Percentiles rank a stretch among this genome's conserved stretches.
Evolutionary conservation across 73 alveolate species (phyloP).

Genomic region (Tetrahymena thermophila): DNA sequence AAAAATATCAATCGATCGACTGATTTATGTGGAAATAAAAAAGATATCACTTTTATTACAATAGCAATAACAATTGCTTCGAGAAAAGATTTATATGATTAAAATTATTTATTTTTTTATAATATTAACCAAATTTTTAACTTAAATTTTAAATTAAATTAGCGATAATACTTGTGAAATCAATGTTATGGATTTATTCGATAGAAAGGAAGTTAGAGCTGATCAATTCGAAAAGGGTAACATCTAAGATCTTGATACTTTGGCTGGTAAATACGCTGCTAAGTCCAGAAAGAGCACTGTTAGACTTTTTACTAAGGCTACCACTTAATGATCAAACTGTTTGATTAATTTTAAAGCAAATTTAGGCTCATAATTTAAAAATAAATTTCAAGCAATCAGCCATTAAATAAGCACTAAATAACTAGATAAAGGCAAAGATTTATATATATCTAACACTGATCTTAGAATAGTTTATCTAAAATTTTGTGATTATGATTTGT

Average conservation of each 20-base stretch:
- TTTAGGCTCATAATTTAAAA: background rate
- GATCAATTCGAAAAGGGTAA: conserved; percentile 43
- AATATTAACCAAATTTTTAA: background rate
- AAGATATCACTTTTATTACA: background rate
- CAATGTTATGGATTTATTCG: conserved; percentile 29
- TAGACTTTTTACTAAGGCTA: conserved; percentile 23
- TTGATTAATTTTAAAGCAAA: background rate
- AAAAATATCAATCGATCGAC: background rate
- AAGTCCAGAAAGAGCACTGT: conserved; percentile 26
- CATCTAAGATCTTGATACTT: conserved; percentile 34
- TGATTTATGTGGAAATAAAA: too few relatives aligned
- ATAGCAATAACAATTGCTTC: background rate
- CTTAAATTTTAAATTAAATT: background rate
- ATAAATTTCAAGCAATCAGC: background rate
- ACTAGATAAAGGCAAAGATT: background rate
- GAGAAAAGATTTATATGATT: background rate
- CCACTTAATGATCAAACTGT: conserved; percentile 27
- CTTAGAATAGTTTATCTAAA: background rate
- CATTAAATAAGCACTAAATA: background rate
- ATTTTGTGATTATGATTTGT: background rate
- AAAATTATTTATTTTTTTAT: background rate
- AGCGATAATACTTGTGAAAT: conserved; percentile 42
- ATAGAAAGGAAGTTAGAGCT: conserved; percentile 39
- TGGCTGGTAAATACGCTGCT: conserved; percentile 42
- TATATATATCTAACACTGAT: background rate